Conservation (phyloP, 106 monocot genomes). For the Dioscorea zingiberensis region DNA sequence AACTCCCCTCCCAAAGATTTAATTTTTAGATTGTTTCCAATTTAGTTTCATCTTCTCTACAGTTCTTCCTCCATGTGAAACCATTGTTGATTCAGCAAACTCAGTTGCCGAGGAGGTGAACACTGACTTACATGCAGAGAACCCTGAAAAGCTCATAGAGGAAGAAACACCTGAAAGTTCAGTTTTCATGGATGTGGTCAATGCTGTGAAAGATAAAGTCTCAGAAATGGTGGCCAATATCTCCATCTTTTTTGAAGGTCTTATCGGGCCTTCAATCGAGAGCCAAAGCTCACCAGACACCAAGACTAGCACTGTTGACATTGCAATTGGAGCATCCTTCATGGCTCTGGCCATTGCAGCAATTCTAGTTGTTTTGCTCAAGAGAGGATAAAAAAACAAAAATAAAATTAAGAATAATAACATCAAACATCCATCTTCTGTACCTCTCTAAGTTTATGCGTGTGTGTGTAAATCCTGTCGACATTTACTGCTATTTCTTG, state of each 20-base stretch:
- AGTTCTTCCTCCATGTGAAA: background rate
- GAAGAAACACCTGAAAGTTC: background rate
- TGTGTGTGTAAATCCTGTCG: too few relatives aligned
- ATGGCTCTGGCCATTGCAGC: slow-evolving; percentile 45
- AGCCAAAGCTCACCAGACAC: background rate
- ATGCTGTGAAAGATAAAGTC: background rate
- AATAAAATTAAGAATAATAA: too few relatives aligned
- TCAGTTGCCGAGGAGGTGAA: too few relatives aligned
- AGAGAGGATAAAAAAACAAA: slow-evolving; percentile 27
- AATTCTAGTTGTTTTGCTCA: slow-evolving; percentile 57
- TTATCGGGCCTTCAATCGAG: slow-evolving; percentile 1
- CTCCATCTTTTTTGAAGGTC: background rate
- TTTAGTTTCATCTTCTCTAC: background rate
- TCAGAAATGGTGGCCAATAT: slow-evolving; percentile 6
- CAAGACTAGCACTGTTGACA: background rate
- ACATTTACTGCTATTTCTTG: too few relatives aligned
- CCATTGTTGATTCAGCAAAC: background rate
- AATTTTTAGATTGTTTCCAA: background rate
- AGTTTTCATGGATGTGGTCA: background rate
- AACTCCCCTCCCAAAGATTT: background rate
- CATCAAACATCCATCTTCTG: too few relatives aligned
- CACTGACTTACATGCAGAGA: background rate
- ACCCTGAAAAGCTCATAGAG: background rate
- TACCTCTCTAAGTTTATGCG: too few relatives aligned
- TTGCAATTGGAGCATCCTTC: slow-evolving; percentile 28